These are phyloP conservation scores for Debaryomyces nepalensis DNA, from an alignment of 1,139 yeast species.

Conservation along the genomic window DNA sequence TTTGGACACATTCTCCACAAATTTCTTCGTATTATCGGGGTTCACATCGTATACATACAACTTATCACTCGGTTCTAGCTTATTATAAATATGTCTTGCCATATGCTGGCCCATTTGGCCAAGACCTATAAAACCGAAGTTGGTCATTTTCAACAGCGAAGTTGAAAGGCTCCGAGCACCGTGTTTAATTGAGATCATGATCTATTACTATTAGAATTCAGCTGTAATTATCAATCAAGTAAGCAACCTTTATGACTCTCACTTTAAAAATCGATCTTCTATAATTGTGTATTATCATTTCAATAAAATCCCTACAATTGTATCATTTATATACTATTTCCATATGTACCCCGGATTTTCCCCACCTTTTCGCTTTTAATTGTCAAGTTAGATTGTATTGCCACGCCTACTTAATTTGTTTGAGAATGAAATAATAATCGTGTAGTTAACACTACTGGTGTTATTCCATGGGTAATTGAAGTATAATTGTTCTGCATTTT, in stretches of 20 bases:
- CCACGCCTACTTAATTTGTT: neutral
- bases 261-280: too few species aligned
- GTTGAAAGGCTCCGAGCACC: conserved; percentile 5
- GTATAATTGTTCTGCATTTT: neutral
- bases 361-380: conserved; percentile 4
- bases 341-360: conserved; percentile 11
- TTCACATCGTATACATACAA: conserved; percentile 52
- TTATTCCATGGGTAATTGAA: conserved; percentile 3
- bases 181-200: neutral
- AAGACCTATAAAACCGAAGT: conserved; percentile 59
- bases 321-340: neutral
- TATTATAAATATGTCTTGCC: conserved; percentile 57
- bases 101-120: conserved; percentile 67
- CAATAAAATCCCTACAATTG: too few species aligned
- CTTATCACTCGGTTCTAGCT: conserved; percentile 43
- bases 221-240: neutral
- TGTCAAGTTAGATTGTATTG: neutral
- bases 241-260: too few species aligned
- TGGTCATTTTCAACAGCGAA: conserved; percentile 19
- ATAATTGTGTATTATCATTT: too few species aligned
- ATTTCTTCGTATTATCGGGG: conserved; percentile 33
- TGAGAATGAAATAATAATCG: neutral
- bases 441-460: neutral
- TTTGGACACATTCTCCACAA: conserved; percentile 31
- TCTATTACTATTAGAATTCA: neutral